Evolutionary conservation across 2,329 filamentous ascomycete genomes (phyloP), one percentile per base, ranked within the genome.

Genomic region (Pyrenochaeta sp.): DNA sequence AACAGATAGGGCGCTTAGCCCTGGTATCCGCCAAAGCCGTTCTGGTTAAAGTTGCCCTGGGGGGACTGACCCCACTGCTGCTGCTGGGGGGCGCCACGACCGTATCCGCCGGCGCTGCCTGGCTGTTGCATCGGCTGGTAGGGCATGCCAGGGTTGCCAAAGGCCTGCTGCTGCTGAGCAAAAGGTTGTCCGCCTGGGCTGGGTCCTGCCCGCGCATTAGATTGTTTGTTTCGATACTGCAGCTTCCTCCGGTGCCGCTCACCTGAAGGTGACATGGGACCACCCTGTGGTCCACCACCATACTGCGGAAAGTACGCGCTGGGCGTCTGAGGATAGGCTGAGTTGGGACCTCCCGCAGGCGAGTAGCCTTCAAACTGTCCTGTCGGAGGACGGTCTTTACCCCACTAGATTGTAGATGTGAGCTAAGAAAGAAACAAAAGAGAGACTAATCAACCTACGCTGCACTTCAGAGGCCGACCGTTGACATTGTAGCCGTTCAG

Each of bases 401-500:
- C 95, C 95, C 95, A 99, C 94, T 98, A 75, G 66, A 67, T 59
- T 72, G 81, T 56, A 66, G 58, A 60, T 65, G 64, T 72, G 53
- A 75, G 73, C 65, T 50, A 69, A 54, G 54, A 59, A 64, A 61
- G 50, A 28, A 54, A 59, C 56, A 60, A 66, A 66, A 57, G 59
- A 54, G 58, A 59, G 44, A 52, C 44, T 57, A 56, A 32, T 64
- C 49, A 50, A 90, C 94, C 83, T 90, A 98, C 94, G 80, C 94
- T 98, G 86, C 95, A 99, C 86, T 99, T 99, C 69, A 99, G 81
- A 52, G 95, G 95, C 66, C 95, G 90, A 51, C 95, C 95, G 73
- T 99, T 97, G 71, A 99, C 94, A 68, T 97, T 96, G 83, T 98
- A 99, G 32, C 94, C 94, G 72, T 94, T 98, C 74, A 99, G 86